A percentile compares a stretch with the other conserved stretches of the same genome.
Evolutionary conservation across 192 early-diverging fungal species (phyloP).

Genomic region (Backusella australiensis): DNA sequence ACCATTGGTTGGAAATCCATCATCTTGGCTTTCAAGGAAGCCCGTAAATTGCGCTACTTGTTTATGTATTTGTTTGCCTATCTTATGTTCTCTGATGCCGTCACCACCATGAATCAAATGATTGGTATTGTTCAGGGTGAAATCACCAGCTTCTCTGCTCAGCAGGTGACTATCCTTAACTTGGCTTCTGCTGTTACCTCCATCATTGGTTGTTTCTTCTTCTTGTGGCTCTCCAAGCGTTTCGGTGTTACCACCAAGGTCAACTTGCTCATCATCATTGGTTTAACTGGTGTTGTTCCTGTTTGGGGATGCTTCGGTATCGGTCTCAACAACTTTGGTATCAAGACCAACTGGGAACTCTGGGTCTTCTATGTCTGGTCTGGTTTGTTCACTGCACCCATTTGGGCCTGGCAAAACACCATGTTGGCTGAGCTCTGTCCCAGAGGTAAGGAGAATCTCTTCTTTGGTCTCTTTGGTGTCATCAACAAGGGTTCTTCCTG

Average conservation of each 20-base stretch:
- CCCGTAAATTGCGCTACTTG: conserved; percentile 47
- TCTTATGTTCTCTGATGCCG: conserved; percentile 70
- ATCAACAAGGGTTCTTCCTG: conserved; percentile 73
- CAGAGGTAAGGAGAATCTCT: conserved; percentile 62
- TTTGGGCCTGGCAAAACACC: conserved; percentile 56
- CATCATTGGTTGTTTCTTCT: conserved; percentile 53
- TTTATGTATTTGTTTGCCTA: conserved; percentile 69
- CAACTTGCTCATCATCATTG: conserved; percentile 49
- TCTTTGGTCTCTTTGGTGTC: conserved; percentile 70
- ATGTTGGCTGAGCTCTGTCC: conserved; percentile 66
- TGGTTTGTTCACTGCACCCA: conserved; percentile 63
- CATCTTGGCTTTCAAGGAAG: conserved; percentile 33
- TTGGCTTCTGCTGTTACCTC: conserved; percentile 56
- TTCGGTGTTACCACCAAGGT: conserved; percentile 49
- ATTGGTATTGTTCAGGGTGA: conserved; percentile 57
- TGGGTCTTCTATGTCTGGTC: conserved; percentile 56
- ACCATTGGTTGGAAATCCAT: conserved; percentile 39
- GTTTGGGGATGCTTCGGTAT: conserved; percentile 67
- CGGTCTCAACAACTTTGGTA: conserved; percentile 48
- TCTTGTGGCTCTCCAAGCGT: conserved; percentile 52
- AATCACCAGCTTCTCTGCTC: conserved; percentile 47
- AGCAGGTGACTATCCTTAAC: conserved; percentile 56
- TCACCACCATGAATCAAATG: conserved; percentile 53
- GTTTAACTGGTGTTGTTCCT: conserved; percentile 52
- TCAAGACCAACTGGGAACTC: conserved; percentile 53